A percentile compares a stretch with the other conserved stretches of the same genome.
These are phyloP conservation scores for Cytospora paraplurivora DNA, from an alignment of 2,329 filamentous ascomycete genomes.

Conservation along the genomic window DNA sequence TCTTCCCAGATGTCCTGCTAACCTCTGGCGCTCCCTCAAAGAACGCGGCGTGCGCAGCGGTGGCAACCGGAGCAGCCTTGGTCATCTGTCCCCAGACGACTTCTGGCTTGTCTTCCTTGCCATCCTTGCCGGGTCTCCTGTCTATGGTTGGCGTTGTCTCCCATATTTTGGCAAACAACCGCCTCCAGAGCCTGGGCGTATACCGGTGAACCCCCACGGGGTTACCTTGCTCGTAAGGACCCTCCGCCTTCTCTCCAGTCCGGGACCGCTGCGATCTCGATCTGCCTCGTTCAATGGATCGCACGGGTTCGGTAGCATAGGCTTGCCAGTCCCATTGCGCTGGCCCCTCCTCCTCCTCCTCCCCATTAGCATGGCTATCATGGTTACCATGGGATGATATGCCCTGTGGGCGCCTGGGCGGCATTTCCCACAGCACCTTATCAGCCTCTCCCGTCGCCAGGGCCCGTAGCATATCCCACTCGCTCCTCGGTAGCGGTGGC, in stretches of 20 bases:
- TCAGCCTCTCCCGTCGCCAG: slow-evolving; percentile 47
- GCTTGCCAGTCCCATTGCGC: slow-evolving; percentile 47
- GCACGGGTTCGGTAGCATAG: slow-evolving; percentile 44
- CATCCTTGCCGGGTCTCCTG: slow-evolving; percentile 31
- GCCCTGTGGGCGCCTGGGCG: slow-evolving; percentile 41
- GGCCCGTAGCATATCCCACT: slow-evolving; percentile 58
- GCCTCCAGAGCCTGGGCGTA: slow-evolving; percentile 47
- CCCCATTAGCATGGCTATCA: neutral
- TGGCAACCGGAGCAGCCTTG: slow-evolving; percentile 36
- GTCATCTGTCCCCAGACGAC: slow-evolving; percentile 50
- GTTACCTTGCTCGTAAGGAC: slow-evolving; percentile 37
- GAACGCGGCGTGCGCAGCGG: slow-evolving; percentile 44
- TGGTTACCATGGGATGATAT: slow-evolving; percentile 4
- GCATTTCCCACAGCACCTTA: slow-evolving; percentile 41
- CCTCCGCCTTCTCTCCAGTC: slow-evolving; percentile 42
- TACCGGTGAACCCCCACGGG: slow-evolving; percentile 40
- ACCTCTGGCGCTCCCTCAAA: slow-evolving; percentile 46
- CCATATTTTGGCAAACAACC: slow-evolving; percentile 53
- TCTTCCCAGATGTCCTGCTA: slow-evolving; percentile 1
- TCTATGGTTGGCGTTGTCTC: slow-evolving; percentile 47
- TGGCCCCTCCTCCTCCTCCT: neutral
- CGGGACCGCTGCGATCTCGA: slow-evolving; percentile 41
- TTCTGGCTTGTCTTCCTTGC: slow-evolving; percentile 32
- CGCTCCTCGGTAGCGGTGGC: slow-evolving; percentile 54
- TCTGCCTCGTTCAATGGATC: slow-evolving; percentile 42